Percentiles rank a stretch among this genome's conserved stretches.
These are phyloP conservation scores for Herpetomonas tarakana DNA, from an alignment of 208 protist species.

Conservation along the genomic window DNA sequence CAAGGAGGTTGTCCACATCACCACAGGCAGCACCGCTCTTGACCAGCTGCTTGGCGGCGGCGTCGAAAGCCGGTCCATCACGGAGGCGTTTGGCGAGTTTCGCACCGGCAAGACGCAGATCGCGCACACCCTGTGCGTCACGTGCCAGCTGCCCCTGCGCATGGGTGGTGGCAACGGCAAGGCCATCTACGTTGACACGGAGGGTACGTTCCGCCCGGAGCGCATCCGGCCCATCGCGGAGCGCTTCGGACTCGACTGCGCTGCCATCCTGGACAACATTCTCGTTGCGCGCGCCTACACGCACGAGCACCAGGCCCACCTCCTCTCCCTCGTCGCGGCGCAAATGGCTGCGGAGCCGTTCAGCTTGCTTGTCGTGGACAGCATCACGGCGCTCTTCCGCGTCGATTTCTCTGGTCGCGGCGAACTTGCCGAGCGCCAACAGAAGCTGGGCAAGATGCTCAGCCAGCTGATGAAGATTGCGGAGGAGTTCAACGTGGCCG, in stretches of 20 bases:
- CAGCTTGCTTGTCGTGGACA: conserved; percentile 97
- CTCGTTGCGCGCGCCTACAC: conserved; percentile 96
- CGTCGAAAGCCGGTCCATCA: conserved; percentile 95
- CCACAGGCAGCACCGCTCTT: conserved; percentile 93
- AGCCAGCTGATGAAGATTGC: conserved; percentile 96
- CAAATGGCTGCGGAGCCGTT: conserved; percentile 93
- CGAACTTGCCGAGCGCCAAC: conserved; percentile 96
- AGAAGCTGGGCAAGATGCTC: conserved; percentile 92
- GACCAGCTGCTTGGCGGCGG: conserved; percentile 96
- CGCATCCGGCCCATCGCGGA: conserved; percentile 95
- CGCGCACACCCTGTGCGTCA: conserved; percentile 98
- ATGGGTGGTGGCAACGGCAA: conserved; percentile 93
- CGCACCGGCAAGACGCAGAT: conserved; percentile 99
- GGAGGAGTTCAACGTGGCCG: conserved; percentile 99
- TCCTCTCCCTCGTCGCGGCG: conserved; percentile 89
- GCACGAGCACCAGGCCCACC: conserved; percentile 92
- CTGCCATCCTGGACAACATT: conserved; percentile 96
- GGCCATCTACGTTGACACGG: conserved; percentile 98
- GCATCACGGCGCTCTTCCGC: conserved; percentile 98
- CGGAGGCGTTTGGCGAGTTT: conserved; percentile 99
- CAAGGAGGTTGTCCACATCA: conserved; percentile 85
- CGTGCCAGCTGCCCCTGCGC: conserved; percentile 91
- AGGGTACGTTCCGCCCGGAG: conserved; percentile 98
- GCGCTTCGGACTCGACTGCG: conserved; percentile 93
- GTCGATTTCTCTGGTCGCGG: conserved; percentile 97